Base-by-base conservation (phyloP, 208 protist species). In the Leishmania lainsoni region DNA sequence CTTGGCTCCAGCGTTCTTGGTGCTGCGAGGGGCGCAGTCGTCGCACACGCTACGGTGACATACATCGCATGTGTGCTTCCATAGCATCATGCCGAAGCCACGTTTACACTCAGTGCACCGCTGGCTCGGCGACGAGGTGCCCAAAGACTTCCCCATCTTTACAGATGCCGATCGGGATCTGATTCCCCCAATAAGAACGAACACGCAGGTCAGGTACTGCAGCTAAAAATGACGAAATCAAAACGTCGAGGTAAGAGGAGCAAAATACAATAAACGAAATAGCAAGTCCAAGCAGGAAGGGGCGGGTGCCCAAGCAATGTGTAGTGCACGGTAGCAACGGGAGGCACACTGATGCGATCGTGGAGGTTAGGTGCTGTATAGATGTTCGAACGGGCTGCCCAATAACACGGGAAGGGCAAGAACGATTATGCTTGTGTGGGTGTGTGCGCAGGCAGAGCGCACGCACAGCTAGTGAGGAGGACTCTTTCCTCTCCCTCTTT, bases 41-140 rank as follows among this genome's bases (percentile, higher is more conserved):
- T 92, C 93, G 69, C 93, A 96, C 22, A 96, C 88, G 26, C 65
- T 83, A 22, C 58, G 81, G 58, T 79, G 82, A 78, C 93, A 96
- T 48, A 83, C 39, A 49, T 77, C 73, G 58, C 93, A 96, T 8
- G 69, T 76, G 81, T 95, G 85, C 78, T 81, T 87, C 85, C 85
- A 91, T n/a, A 86, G 83, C 49, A 85, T 78, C 20, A 93, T 22
- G 61, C 89, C 82, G 73, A 96, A 95, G 32, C 35, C 49, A 35
- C 83, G 84, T 16, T 84, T 68, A 73, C 93, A 96, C 51, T 90
- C 66, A 0, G 80, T 78, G 77, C 93, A 96, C 45, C 72, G 84
- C 5, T 83, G 48, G 35, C 71, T 75, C 2, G 75, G 51, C 22
- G 59, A 73, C 12, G 61, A 63, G 39, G 16, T 29, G 20, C 16